These are phyloP conservation scores for Leishmania lainsoni DNA, from an alignment of 208 protist genomes.

Conservation along the genomic window DNA sequence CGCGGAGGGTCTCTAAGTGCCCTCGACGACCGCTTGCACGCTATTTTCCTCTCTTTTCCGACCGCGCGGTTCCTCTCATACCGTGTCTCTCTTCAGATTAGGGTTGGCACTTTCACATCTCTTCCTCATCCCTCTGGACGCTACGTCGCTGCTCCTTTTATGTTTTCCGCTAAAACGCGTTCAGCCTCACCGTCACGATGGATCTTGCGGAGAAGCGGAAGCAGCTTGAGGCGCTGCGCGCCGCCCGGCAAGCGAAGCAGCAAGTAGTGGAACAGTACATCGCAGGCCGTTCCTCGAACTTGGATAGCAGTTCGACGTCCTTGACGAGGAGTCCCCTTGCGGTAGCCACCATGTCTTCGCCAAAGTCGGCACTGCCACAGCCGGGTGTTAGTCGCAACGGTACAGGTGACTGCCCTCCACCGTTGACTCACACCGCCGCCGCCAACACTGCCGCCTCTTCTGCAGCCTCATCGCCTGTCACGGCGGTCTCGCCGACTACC, in stretches of 20 bases:
- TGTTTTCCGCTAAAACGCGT: too few species aligned
- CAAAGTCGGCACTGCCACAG: not conserved
- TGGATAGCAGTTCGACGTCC: not conserved
- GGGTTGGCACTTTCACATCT: too few species aligned
- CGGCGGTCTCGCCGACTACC: not conserved
- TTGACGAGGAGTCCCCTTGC: not conserved
- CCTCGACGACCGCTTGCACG: not conserved
- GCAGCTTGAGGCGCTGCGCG: conserved; percentile 61
- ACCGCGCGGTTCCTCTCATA: not conserved
- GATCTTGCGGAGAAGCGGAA: conserved; percentile 67
- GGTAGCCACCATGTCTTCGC: not conserved
- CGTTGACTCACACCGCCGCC: not conserved
- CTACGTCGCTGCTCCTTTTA: not conserved
- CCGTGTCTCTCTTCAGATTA: not conserved
- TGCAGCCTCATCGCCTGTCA: conserved; percentile 1
- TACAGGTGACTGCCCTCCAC: not conserved
- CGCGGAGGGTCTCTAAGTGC: not conserved
- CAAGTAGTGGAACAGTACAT: conserved; percentile 46
- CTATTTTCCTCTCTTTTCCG: not conserved
- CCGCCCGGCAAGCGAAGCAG: conserved; percentile 62
- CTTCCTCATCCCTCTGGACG: not conserved
- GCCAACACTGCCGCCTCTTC: not conserved
- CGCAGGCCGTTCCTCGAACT: conserved; percentile 8
- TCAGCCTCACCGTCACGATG: conserved; percentile 29
- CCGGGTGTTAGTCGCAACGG: not conserved